These are phyloP conservation scores for Colletotrichum sp. DNA, from an alignment of 2,329 filamentous ascomycete genomes.

Conservation along the genomic window DNA sequence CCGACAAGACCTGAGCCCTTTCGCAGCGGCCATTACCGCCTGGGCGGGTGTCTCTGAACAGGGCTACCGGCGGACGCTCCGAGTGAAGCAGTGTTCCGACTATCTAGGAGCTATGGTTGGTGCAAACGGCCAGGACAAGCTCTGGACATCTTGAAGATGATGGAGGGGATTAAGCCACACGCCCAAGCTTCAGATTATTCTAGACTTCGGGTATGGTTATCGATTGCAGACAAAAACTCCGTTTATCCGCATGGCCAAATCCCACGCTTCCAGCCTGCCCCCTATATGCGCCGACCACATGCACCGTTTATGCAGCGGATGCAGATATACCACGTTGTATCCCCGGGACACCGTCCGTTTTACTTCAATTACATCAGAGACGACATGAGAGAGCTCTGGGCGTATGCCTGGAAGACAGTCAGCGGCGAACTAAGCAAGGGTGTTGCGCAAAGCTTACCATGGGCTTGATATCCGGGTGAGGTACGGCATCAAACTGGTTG, in stretches of 20 bases:
- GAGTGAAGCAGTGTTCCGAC: slow-evolving; percentile 63
- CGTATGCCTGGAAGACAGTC: slow-evolving; percentile 69
- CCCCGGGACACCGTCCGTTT: neutral
- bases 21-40: slow-evolving; percentile 70
- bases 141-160: slow-evolving; percentile 54
- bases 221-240: slow-evolving; percentile 19
- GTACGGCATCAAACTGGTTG: slow-evolving; percentile 94
- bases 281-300: slow-evolving; percentile 19
- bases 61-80: slow-evolving; percentile 54
- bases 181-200: slow-evolving; percentile 17
- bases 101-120: slow-evolving; percentile 68
- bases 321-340: slow-evolving; percentile 12
- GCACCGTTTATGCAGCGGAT: slow-evolving; percentile 21
- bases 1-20: slow-evolving; percentile 60
- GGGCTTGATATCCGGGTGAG: slow-evolving; percentile 92
- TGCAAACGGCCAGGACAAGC: slow-evolving; percentile 45
- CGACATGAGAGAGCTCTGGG: slow-evolving; percentile 81
- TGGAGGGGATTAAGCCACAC: neutral
- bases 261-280: slow-evolving; percentile 15
- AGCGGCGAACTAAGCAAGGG: slow-evolving; percentile 26
- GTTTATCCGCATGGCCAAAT: slow-evolving; percentile 19
- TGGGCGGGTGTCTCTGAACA: slow-evolving; percentile 59
- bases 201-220: slow-evolving; percentile 17
- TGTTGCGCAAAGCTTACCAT: slow-evolving; percentile 63
- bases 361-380: slow-evolving; percentile 65